Evolutionary conservation across 768 basidiomycete genomes (phyloP).

Genomic region (Naematelia aurantialba): DNA sequence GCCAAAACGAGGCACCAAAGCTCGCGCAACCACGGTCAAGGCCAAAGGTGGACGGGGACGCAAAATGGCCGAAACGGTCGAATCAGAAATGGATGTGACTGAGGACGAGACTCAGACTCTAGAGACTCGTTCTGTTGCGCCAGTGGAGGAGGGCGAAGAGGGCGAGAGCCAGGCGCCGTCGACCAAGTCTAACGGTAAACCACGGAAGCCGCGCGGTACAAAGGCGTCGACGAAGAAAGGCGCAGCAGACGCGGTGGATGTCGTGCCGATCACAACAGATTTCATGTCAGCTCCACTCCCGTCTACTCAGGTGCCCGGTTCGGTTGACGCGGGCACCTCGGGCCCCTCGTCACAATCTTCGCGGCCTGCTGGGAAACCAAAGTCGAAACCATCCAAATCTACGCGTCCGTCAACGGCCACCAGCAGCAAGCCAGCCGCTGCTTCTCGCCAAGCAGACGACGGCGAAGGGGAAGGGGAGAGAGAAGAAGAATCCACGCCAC

Average conservation of each 20-base stretch:
- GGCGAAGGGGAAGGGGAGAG: too few species aligned
- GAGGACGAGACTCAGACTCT: slow-evolving; percentile 5
- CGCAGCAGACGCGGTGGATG: slow-evolving; percentile 7
- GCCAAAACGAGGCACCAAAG: neutral
- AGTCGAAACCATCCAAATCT: slow-evolving; percentile 17
- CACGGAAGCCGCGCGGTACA: slow-evolving; percentile 7
- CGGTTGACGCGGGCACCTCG: too few species aligned
- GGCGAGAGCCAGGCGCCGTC: neutral
- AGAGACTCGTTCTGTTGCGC: slow-evolving; percentile 1
- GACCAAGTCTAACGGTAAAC: neutral
- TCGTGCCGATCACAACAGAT: slow-evolving; percentile 6
- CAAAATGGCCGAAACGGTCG: neutral
- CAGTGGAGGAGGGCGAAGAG: slow-evolving; percentile 1
- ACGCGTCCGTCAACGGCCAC: slow-evolving; percentile 1
- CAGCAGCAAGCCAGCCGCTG: neutral
- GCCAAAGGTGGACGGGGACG: neutral
- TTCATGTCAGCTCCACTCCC: neutral
- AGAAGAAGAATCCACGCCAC: neutral
- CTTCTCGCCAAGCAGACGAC: neutral
- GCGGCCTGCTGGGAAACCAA: slow-evolving; percentile 6
- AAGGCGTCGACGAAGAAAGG: slow-evolving; percentile 9
- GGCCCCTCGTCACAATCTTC: slow-evolving; percentile 5
- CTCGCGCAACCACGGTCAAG: neutral
- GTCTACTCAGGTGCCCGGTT: neutral
- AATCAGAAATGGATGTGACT: slow-evolving; percentile 10